A percentile compares a stretch with the other conserved stretches of the same genome.
phyloP scores from a whole-genome alignment of 2,329 filamentous ascomycete genomes.

The Trichoderma brevicompactum region DNA sequence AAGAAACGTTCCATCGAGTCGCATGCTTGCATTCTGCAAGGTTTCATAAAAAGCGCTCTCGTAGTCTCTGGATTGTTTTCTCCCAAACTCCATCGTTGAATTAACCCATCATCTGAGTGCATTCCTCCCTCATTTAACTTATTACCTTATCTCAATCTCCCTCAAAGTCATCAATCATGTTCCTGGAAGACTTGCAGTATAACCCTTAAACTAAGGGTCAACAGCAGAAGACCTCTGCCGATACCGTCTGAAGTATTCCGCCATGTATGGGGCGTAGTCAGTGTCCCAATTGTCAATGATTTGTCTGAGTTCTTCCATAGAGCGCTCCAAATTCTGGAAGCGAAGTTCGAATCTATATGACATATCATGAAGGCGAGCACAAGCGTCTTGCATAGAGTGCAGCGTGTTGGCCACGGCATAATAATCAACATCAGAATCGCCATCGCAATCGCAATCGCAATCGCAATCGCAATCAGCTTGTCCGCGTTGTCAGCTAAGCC shows the following conservation, averaged over 20 bases:
- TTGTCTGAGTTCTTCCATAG: not conserved
- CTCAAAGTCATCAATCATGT: not conserved
- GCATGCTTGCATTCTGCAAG: not conserved
- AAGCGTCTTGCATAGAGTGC: not conserved
- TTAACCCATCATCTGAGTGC: not conserved
- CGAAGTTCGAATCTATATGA: not conserved
- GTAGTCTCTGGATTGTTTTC: not conserved
- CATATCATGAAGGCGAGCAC: no score
- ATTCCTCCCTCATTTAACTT: not conserved
- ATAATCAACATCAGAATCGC: no score
- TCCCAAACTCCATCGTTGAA: not conserved
- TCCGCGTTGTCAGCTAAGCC: no score
- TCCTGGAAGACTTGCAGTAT: not conserved
- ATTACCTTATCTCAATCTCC: not conserved
- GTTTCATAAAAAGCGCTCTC: not conserved
- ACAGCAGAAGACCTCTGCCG: no score
- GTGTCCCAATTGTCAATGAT: not conserved
- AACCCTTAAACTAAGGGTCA: no score
- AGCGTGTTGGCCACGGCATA: not conserved
- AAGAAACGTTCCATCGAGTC: not conserved
- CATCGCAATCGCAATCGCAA: no score
- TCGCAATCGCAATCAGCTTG: no score
- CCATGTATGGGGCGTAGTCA: no score
- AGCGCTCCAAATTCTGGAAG: not conserved
- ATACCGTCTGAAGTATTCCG: no score